Evolutionary conservation across 176 grass and related monocot species (phyloP), one percentile per base, ranked within the genome.

Genomic region (Oryza australiensis): DNA sequence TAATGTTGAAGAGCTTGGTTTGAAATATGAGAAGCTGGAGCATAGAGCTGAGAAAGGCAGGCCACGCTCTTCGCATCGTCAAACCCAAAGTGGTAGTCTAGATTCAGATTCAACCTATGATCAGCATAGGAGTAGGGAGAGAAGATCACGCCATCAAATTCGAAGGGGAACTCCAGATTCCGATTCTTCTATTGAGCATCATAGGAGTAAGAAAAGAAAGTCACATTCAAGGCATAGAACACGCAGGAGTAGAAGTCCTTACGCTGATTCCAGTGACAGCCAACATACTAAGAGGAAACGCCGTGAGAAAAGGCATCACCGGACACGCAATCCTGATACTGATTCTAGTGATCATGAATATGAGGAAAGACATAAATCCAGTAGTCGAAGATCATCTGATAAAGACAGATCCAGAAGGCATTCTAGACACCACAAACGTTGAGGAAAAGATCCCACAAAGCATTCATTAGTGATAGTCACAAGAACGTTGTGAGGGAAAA

Each of bases 331-430:
- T 3, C 37, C 68, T 65, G 79, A 93, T 45, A 69, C 62, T 74
- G 82, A 90, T 82, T 95, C 87, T 82, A 93, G 90, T 68, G 87
- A 89, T 84, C 81, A 73, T 81, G 73, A 64, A 76, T 64, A 85
- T 32, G 73, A 26, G 41, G 81, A 76, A 79, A 88, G 30, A 80
- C 78, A 85, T 68, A 84, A 55, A 73, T 94, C 88, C 29, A 86
- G 80, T 62, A 70, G 76, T 57, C 84, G 85, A 71, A 90, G 69
- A 87, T 76, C 82, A 66, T 83, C 76, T 70, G 72, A 81, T 76
- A 90, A 78, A 71, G 88, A 87, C 59, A 88, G 69, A 83, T 89
- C 90, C 26, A 91, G 73, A 89, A 91, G 86, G 22, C 84, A 12
- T 64, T 83, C 74, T 63, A 91, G 76, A 68, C 88, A 85, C 32